Evolutionary conservation across 768 basidiomycete species (phyloP).

Genomic region (Suillus luteus): DNA sequence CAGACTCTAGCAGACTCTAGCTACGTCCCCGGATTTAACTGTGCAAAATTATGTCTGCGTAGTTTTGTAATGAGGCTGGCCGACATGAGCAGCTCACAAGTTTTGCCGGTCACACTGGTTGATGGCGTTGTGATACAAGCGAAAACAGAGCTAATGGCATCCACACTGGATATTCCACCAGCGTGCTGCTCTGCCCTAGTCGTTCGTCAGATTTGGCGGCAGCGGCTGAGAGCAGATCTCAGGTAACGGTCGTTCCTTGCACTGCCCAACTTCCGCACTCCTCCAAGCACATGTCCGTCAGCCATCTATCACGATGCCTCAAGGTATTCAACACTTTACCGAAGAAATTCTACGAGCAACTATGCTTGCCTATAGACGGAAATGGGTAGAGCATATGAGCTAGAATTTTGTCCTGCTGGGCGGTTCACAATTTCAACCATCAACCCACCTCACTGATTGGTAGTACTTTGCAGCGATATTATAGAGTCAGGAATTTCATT

Average conservation of each 20-base stretch:
- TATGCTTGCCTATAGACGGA: slow-evolving; percentile 78
- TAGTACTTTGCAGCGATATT: slow-evolving; percentile 63
- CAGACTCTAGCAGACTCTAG: background rate
- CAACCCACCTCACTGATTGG: slow-evolving; percentile 71
- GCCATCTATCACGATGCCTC: slow-evolving; percentile 53
- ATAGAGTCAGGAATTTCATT: slow-evolving; percentile 68
- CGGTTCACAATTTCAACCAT: slow-evolving; percentile 77
- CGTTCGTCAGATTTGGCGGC: slow-evolving; percentile 55
- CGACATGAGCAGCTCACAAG: background rate
- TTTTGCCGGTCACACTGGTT: no score
- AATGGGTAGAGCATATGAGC: slow-evolving; percentile 59
- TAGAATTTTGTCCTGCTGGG: slow-evolving; percentile 82
- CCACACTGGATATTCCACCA: slow-evolving; percentile 78
- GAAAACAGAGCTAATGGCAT: slow-evolving; percentile 66
- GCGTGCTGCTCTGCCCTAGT: slow-evolving; percentile 71
- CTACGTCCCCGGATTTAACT: background rate
- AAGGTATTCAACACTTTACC: slow-evolving; percentile 42
- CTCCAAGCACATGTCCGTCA: slow-evolving; percentile 74
- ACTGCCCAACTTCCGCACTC: slow-evolving; percentile 56
- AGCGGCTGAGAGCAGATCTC: slow-evolving; percentile 67
- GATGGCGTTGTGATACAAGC: slow-evolving; percentile 13
- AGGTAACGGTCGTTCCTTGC: slow-evolving; percentile 66
- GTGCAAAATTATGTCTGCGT: background rate
- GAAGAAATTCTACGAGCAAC: slow-evolving; percentile 71
- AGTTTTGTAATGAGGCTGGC: background rate